These are phyloP conservation scores for Cladosporium austrohemisphaericum DNA, from an alignment of 2,329 filamentous ascomycete species.

Conservation along the genomic window DNA sequence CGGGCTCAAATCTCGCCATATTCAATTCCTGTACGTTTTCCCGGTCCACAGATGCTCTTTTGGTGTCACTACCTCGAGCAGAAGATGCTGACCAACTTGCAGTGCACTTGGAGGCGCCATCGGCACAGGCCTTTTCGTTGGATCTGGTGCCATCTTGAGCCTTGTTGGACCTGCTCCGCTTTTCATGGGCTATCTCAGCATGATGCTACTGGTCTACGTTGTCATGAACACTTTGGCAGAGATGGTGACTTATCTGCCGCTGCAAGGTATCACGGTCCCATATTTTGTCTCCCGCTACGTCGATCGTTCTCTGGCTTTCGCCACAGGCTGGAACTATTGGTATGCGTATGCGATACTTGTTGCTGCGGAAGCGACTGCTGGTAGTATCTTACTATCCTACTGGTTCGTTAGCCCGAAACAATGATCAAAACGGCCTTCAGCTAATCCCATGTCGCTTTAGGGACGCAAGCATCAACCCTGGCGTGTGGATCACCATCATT, in stretches of 20 bases:
- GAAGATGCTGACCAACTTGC: constrained; percentile 24
- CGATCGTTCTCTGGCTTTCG: constrained; percentile 54
- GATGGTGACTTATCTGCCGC: constrained; percentile 52
- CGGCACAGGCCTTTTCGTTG: constrained; percentile 29
- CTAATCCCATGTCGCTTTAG: too few relatives aligned
- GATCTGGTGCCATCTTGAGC: constrained; percentile 22
- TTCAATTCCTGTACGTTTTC: constrained; percentile 20
- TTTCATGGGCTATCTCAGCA: constrained; percentile 53
- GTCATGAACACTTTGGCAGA: constrained; percentile 51
- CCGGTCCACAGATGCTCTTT: too few relatives aligned
- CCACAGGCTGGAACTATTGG: constrained; percentile 42
- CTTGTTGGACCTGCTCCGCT: constrained; percentile 23
- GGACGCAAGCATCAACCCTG: constrained; percentile 27
- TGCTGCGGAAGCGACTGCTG: constrained; percentile 46
- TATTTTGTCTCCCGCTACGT: constrained; percentile 54
- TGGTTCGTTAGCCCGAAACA: constrained; percentile 23
- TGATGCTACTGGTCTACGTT: constrained; percentile 54
- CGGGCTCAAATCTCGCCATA: constrained; percentile 23
- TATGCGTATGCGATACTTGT: constrained; percentile 48
- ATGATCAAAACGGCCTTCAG: too few relatives aligned
- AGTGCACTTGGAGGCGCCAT: constrained; percentile 28
- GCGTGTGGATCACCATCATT: constrained; percentile 42
- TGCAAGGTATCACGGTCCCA: constrained; percentile 52
- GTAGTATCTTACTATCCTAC: constrained; percentile 44
- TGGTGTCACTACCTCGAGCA: neutral